Evolutionary conservation across 352 stramenopile genomes (phyloP), one percentile per base, ranked within the genome.

Genomic region (Pythium chondricola): DNA sequence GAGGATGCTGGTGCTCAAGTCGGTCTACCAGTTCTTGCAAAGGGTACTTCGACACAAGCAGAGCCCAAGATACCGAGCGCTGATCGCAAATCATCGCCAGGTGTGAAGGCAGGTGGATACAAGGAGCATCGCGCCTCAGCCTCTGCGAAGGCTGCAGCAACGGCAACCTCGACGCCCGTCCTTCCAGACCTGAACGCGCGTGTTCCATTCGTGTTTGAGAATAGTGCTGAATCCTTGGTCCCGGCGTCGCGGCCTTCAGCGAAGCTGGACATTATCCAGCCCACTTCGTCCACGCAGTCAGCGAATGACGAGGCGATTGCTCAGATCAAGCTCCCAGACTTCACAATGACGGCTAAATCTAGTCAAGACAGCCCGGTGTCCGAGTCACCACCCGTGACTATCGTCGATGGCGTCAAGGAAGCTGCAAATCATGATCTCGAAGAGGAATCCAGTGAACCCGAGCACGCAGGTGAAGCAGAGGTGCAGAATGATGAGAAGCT

Each of bases 101-200:
- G 67, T 48, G 47, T 55, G 11, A 56, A 64, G 10, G 67, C 58
- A 8, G 63, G 54, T 11, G 63, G 64, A 11, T 77, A 77, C 57
- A 74, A 77, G 32, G 63, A 71, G 29, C 56, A 51, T 29, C 61
- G 67, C 2, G 21, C 41, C 29, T 31, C 46, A n/a, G 39, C 58
- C 14, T 36, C 56, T 20, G 45, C 40, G 21, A 57, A 63, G 31
- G 9, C 29, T 32, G 56, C 44, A 2, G 20, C 30, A 11, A 55
- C 47, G n/a, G 25, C 38, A n/a, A 20, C n/a, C n/a, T 21, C 50
- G 22, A 39, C 42, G 24, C 39, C 10, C 3, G 32, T 45, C n/a
- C 18, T 68, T 4, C 61, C 61, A 8, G 46, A 69, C 39, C 20
- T 65, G 18, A 61, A 58, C 13, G 41, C 33, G 4, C 56, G 61